Conservation (phyloP, 306 rosid genomes). For the Casuarina glauca region DNA sequence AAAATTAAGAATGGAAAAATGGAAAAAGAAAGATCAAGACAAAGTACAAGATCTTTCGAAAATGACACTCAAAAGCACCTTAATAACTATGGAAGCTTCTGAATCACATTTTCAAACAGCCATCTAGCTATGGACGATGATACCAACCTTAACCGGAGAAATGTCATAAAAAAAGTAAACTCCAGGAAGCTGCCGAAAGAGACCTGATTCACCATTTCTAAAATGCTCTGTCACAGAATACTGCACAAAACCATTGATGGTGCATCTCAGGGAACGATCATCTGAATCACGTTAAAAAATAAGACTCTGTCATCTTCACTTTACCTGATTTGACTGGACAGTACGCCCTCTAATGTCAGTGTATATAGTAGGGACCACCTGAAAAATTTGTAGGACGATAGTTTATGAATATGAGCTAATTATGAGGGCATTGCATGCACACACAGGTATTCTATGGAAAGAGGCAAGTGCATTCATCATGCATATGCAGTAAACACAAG, state of each 20-base stretch:
- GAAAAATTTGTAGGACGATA: constrained; percentile 23
- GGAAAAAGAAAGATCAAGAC: not conserved
- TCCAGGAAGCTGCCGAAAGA: constrained; percentile 48
- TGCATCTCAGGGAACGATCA: constrained; percentile 28
- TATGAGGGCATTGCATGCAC: constrained; percentile 13
- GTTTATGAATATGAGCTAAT: not conserved
- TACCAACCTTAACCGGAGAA: constrained; percentile 82
- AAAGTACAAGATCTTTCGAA: not conserved
- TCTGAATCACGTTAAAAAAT: constrained; percentile 15
- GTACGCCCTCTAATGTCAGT: constrained; percentile 61
- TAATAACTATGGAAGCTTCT: not conserved
- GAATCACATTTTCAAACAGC: not conserved
- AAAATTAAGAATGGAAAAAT: not conserved
- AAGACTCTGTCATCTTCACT: constrained; percentile 10
- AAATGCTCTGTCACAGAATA: constrained; percentile 95
- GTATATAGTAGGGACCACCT: constrained; percentile 93
- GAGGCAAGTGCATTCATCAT: not conserved
- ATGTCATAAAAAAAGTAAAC: constrained; percentile 81
- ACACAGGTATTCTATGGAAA: not conserved
- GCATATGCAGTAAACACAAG: not conserved
- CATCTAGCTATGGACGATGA: not conserved
- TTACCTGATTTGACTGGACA: constrained; percentile 83
- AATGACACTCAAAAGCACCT: not conserved
- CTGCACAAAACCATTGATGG: constrained; percentile 46
- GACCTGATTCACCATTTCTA: constrained; percentile 61